Evolutionary conservation across 2,329 filamentous ascomycete species (phyloP), one percentile per base, ranked within the genome.

Genomic region (Beauveria pseudobassiana): DNA sequence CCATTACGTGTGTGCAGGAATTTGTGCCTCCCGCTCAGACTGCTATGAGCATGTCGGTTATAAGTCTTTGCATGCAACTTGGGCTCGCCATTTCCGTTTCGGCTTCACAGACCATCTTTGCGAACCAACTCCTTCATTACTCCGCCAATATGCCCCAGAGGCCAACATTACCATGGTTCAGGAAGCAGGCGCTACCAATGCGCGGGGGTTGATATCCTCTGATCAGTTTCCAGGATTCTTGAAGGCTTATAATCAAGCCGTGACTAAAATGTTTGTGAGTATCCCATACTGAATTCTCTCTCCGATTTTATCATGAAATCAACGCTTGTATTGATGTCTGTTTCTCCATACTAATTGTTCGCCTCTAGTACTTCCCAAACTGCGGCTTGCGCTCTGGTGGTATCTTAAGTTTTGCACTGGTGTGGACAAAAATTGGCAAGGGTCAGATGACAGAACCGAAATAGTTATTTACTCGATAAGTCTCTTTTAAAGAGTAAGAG

Each of bases 1-100:
- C 61, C 5, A 59, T 62, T 22, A 62, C 61, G 7, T n/a, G 26
- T 14, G 61, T 62, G n/a, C 61, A 62, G 26, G 61, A 62, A 22
- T 24, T 59, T 9, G 8, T 62, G 5, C 61, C 55, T n/a, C 2
- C 26, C 0, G 24, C 12, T 18, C 54, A 59, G 40, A 5, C 26
- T 24, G 54, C 55, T 1, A 14, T 48, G 8, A 34, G n/a, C 3
- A 10, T 62, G 5, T 62, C 61, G 16, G 30, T 62, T 6, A 6
- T 59, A 2, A 62, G 9, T 53, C n/a, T 62, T 1, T 62, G 48
- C n/a, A n/a, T 62, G 4, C 61, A 62, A 30, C 48, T 62, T 28
- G 61, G 61, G 1, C 12, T 52, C 6, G 61, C 61, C 8, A 43
- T 62, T 28, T 53, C 54, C 4, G 54, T 62, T 2, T 59, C 55